Evolutionary conservation across 2,329 filamentous ascomycete genomes (phyloP).

Genomic region (Escovopsis sp.): DNA sequence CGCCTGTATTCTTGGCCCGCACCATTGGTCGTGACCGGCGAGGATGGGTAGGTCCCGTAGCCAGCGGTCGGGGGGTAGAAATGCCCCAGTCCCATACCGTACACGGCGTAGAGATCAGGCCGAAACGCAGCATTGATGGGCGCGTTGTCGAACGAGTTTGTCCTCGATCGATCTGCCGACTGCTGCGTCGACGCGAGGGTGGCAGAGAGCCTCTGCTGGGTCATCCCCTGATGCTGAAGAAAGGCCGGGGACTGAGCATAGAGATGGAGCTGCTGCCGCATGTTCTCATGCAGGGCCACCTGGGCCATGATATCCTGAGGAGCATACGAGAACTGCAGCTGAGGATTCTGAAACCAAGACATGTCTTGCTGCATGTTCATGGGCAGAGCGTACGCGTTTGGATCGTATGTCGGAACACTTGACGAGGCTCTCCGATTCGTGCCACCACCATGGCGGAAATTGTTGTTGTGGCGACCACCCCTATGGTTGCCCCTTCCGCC

Average conservation of each 20-base stretch:
- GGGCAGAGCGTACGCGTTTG: slow-evolving; percentile 30
- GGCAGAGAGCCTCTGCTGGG: slow-evolving; percentile 19
- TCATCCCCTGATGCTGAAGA: slow-evolving; percentile 21
- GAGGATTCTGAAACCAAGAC: slow-evolving; percentile 32
- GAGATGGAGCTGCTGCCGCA: slow-evolving; percentile 20
- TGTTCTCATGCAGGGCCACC: slow-evolving; percentile 25
- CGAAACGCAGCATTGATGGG: slow-evolving; percentile 44
- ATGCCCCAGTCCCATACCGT: slow-evolving; percentile 25
- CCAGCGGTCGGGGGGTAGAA: slow-evolving; percentile 33
- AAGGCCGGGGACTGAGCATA: slow-evolving; percentile 21
- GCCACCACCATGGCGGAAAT: slow-evolving; percentile 20
- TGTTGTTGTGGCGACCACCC: slow-evolving; percentile 33
- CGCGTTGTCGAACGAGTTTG: slow-evolving; percentile 48
- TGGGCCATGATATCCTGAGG: slow-evolving; percentile 27
- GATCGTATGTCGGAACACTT: slow-evolving; percentile 35
- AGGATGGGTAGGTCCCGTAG: slow-evolving; percentile 41
- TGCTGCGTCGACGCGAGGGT: slow-evolving; percentile 15
- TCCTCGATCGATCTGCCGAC: slow-evolving; percentile 38
- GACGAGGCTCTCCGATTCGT: slow-evolving; percentile 39
- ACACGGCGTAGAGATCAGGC: slow-evolving; percentile 41
- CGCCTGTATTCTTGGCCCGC: slow-evolving; percentile 39
- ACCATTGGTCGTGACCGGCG: slow-evolving; percentile 32
- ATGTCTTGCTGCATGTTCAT: slow-evolving; percentile 33
- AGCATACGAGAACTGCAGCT: slow-evolving; percentile 26
- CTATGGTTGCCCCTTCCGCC: slow-evolving; percentile 34